These are phyloP conservation scores for Acacia concinna DNA, from an alignment of 331 rosid genomes.

Conservation along the genomic window DNA sequence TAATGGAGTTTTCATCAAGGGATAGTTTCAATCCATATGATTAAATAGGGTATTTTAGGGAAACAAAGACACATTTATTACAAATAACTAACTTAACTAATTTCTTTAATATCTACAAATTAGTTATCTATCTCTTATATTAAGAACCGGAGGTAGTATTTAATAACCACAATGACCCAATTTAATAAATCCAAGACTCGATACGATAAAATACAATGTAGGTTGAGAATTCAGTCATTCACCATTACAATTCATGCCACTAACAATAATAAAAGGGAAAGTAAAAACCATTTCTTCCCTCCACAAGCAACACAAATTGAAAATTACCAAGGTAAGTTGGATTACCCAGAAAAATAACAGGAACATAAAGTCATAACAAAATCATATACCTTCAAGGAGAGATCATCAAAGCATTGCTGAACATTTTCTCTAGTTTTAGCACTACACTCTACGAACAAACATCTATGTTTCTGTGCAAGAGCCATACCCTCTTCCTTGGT, in stretches of 20 bases:
- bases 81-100: no score
- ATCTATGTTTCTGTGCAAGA: constrained; percentile 71
- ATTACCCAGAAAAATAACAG: background rate
- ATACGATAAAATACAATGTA: background rate
- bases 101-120: no score
- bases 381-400: constrained; percentile 61
- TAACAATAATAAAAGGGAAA: background rate
- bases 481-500: constrained; percentile 84
- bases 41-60: no score
- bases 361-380: background rate
- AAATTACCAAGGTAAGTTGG: background rate
- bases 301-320: background rate
- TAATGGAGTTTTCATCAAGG: no score
- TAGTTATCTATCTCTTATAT: no score
- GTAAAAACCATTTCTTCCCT: background rate
- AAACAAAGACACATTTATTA: no score
- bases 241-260: background rate
- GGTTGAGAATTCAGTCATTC: background rate
- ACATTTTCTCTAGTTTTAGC: constrained; percentile 88
- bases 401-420: constrained; percentile 75
- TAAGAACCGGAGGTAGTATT: no score
- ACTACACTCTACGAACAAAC: constrained; percentile 79
- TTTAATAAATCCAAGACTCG: background rate
- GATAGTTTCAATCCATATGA: no score
- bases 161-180: background rate